Percentiles rank a stretch among this genome's conserved stretches.
Evolutionary conservation across 768 basidiomycete genomes (phyloP).

Genomic region (Macrolepiota fuliginosa): DNA sequence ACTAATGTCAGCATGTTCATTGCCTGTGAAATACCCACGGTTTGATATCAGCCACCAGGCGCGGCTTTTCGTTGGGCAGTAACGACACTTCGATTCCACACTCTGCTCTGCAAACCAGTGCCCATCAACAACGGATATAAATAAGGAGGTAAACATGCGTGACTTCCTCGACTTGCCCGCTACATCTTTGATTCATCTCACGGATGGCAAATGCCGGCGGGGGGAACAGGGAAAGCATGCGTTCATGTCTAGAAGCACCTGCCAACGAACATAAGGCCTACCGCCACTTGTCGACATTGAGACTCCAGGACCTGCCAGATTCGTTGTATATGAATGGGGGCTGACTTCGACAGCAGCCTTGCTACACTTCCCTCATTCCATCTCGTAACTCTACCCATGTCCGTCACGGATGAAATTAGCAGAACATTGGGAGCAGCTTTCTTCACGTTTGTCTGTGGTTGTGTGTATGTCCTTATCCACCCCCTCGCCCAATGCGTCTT

Average conservation of each 20-base stretch:
- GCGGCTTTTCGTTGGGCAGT: background rate
- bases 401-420: background rate
- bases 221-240: background rate
- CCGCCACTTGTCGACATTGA: background rate
- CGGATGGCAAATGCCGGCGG: constrained; percentile 1
- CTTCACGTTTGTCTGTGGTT: constrained; percentile 11
- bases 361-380: background rate
- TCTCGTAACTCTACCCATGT: background rate
- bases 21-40: no score
- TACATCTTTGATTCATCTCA: constrained; percentile 1
- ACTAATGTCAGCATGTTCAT: background rate
- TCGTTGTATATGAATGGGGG: constrained; percentile 1
- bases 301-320: background rate
- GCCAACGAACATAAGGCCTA: background rate
- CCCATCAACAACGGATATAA: background rate
- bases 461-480: background rate
- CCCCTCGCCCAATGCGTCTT: background rate
- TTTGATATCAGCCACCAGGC: background rate
- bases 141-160: background rate
- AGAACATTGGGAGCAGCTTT: constrained; percentile 7
- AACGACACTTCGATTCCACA: background rate
- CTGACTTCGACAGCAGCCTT: background rate
- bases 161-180: background rate
- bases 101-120: background rate
- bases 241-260: background rate